A percentile compares a stretch with the other conserved stretches of the same genome.
These are phyloP conservation scores for Allium fistulosum DNA, from an alignment of 106 monocot species.

Conservation along the genomic window DNA sequence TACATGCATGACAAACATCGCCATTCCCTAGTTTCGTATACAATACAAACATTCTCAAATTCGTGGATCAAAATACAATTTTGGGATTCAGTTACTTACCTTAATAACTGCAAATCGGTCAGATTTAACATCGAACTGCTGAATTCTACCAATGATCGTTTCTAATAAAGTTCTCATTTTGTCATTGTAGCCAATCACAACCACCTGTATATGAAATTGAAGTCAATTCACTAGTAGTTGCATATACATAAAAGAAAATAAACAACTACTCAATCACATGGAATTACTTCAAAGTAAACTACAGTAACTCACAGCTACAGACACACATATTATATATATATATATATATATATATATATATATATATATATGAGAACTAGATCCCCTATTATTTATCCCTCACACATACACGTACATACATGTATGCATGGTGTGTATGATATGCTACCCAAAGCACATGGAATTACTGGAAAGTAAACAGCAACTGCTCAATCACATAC, in stretches of 20 bases:
- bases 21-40: background rate
- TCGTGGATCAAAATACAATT: background rate
- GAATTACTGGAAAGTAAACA: no score
- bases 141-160: constrained; percentile 56
- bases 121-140: constrained; percentile 62
- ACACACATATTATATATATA: no score
- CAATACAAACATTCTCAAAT: background rate
- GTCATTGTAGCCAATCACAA: constrained; percentile 74
- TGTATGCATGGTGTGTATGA: background rate
- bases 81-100: constrained; percentile 30
- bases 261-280: no score
- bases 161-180: constrained; percentile 81
- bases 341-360: no score
- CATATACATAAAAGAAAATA: background rate
- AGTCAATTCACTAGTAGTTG: background rate
- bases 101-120: constrained; percentile 89
- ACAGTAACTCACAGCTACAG: no score
- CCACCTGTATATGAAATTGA: constrained; percentile 34
- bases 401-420: background rate
- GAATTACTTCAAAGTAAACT: no score
- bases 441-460: no score
- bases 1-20: no score
- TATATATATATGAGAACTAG: no score
- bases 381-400: no score
- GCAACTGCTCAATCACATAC: no score